A percentile compares a stretch with the other conserved stretches of the same genome.
These are phyloP conservation scores for Colletotrichum sublineola DNA, from an alignment of 2,329 filamentous ascomycete genomes.

Conservation along the genomic window DNA sequence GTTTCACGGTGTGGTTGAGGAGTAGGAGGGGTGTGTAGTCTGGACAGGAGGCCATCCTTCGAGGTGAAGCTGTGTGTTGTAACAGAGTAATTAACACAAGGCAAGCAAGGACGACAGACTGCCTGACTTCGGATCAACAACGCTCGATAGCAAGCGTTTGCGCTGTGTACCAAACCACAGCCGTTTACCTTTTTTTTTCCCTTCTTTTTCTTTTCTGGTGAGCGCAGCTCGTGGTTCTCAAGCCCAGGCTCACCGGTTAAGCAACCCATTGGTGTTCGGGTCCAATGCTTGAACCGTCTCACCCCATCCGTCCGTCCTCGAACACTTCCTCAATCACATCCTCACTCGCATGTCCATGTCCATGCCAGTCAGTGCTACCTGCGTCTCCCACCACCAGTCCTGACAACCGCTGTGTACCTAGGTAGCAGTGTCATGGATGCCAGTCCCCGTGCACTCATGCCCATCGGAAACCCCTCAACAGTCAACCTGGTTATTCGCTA, in stretches of 20 bases:
- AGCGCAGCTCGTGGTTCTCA: background rate
- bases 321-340: background rate
- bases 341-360: constrained; percentile 19
- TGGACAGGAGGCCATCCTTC: background rate
- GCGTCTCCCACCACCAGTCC: constrained; percentile 17
- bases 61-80: background rate
- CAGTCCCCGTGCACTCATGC: constrained; percentile 14
- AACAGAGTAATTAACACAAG: background rate
- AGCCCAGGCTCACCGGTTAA: constrained; percentile 6
- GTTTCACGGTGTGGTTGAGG: background rate
- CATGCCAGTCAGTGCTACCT: constrained; percentile 15
- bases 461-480: constrained; percentile 33
- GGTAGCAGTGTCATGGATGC: constrained; percentile 17
- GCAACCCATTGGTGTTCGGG: constrained; percentile 26
- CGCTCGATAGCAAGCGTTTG: background rate
- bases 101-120: too few relatives aligned
- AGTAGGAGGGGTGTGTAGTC: background rate
- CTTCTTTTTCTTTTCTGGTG: background rate
- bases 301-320: background rate
- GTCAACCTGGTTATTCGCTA: background rate
- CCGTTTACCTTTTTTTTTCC: background rate
- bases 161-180: background rate
- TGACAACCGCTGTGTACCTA: constrained; percentile 21
- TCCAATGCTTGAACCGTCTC: constrained; percentile 26
- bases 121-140: background rate